These are phyloP conservation scores for Crassisporium funariophilum DNA, from an alignment of 768 basidiomycete genomes.

Conservation along the genomic window DNA sequence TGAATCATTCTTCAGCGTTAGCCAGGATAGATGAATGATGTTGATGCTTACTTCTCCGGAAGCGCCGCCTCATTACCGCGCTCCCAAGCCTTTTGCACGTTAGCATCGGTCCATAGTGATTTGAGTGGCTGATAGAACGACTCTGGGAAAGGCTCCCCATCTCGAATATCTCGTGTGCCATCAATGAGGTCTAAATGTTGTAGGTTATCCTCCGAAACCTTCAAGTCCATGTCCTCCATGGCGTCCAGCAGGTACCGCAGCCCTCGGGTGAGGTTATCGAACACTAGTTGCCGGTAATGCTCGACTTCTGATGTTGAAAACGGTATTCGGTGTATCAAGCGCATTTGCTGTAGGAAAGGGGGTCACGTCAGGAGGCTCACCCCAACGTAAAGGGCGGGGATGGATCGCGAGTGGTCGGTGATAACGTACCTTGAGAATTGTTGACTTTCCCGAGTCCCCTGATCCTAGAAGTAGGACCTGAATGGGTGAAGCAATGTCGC, in stretches of 20 bases:
- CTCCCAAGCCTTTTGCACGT: constrained; percentile 73
- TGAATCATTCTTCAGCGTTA: constrained; percentile 24
- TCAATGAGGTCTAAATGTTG: constrained; percentile 65
- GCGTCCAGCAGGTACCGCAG: constrained; percentile 82
- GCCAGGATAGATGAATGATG: neutral
- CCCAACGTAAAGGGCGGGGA: neutral
- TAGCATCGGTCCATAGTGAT: constrained; percentile 75
- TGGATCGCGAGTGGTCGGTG: neutral
- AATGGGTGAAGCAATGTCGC: constrained; percentile 2
- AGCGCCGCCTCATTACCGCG: constrained; percentile 90
- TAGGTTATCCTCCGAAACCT: constrained; percentile 63
- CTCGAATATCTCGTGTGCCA: constrained; percentile 68
- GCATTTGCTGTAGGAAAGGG: constrained; percentile 76
- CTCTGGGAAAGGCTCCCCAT: constrained; percentile 79
- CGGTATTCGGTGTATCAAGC: constrained; percentile 86
- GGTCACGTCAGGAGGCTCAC: constrained; percentile 6
- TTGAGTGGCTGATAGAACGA: constrained; percentile 68
- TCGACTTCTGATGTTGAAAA: constrained; percentile 86
- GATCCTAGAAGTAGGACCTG: constrained; percentile 90
- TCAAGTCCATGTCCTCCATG: constrained; percentile 86
- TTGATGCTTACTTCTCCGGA: constrained; percentile 77
- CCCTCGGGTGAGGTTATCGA: constrained; percentile 88
- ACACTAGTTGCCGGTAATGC: constrained; percentile 87
- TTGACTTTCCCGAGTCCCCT: constrained; percentile 93
- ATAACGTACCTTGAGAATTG: constrained; percentile 75